Percentiles rank a stretch among this genome's conserved stretches.
phyloP scores from a whole-genome alignment of 1,284 basidiomycete species.

The Porogramme epimiltina region DNA sequence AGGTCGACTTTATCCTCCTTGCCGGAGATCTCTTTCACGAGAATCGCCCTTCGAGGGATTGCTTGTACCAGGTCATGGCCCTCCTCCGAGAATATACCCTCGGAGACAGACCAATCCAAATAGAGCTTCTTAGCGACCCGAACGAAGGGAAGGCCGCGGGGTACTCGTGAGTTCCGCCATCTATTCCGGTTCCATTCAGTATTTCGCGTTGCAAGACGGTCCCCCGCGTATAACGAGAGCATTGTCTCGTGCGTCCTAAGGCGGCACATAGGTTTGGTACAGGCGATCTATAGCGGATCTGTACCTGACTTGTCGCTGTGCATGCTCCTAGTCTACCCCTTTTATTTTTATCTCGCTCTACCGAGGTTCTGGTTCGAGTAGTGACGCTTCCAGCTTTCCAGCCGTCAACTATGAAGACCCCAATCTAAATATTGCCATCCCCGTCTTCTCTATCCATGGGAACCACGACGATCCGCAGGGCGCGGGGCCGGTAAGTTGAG shows the following conservation, averaged over 20 bases:
- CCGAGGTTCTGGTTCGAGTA: conserved; percentile 3
- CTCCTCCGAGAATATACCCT: conserved; percentile 90
- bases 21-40: conserved; percentile 98
- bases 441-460: conserved; percentile 98
- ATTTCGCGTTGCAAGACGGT: too few relatives aligned
- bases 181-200: not conserved
- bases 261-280: too few relatives aligned
- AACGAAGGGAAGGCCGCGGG: conserved; percentile 84
- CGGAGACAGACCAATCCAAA: conserved; percentile 83
- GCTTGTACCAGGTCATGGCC: conserved; percentile 87
- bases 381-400: conserved; percentile 72
- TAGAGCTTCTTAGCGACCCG: conserved; percentile 93
- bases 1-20: conserved; percentile 94
- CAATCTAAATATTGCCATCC: conserved; percentile 93
- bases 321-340: too few relatives aligned
- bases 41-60: conserved; percentile 91
- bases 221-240: too few relatives aligned
- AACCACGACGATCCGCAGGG: conserved; percentile 99
- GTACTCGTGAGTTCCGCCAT: conserved; percentile 65
- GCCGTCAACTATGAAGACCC: conserved; percentile 97
- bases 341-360: not conserved
- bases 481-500: conserved; percentile 73
- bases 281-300: too few relatives aligned
- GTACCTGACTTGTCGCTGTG: too few relatives aligned
- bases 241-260: too few relatives aligned